Base-by-base conservation (phyloP, 192 early-diverging fungal species). In the Gryganskiella cystojenkinii region DNA sequence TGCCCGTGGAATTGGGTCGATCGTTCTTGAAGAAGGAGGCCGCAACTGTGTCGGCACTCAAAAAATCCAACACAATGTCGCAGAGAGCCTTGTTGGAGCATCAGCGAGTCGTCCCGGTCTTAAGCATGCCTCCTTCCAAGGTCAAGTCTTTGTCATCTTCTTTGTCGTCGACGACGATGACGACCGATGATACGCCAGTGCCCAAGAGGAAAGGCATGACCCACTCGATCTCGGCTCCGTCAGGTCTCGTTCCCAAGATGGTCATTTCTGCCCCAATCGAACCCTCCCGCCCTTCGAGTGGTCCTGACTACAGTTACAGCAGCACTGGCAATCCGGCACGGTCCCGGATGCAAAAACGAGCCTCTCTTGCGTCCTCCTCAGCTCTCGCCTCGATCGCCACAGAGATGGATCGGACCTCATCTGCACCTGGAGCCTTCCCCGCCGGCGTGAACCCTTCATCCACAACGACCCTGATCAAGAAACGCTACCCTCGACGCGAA, bases 11-110 rank as follows among this genome's bases (percentile, higher is more conserved):
- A 19, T 35, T 64, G 13, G 66, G 67, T 5, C 20, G 66, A 46
- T 68, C 67, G 4, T 67, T 78, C 3, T 55, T 68, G 3, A 78
- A 78, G 60, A 76, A 76, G 60, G 64, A 76, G 51, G 17, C 34
- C 8, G 35, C 34, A 3, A n/a, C 40, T 5, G 35, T 57, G 69
- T 3, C 35, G n/a, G 27, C 45, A 33, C 9, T 35, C 60, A n/a
- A 62, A 62, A 40, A 13, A 13, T 40, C 37, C 37, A 40, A 40
- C 37, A 24, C 47, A n/a, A 50, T 50, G 49, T 5, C 49, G 11
- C 8, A 8, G 20, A 50, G 49, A 50, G 49, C 17, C 8, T n/a
- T 4, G 47, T 28, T 6, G 31, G 47, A 37, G 10, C 37, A 43
- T 17, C 67, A 46, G 59, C 47, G 17, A 64, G 35, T 22, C 5